Evolutionary conservation across 192 early-diverging fungal species (phyloP), one percentile per base, ranked within the genome.

Genomic region (Podochytrium sp.): DNA sequence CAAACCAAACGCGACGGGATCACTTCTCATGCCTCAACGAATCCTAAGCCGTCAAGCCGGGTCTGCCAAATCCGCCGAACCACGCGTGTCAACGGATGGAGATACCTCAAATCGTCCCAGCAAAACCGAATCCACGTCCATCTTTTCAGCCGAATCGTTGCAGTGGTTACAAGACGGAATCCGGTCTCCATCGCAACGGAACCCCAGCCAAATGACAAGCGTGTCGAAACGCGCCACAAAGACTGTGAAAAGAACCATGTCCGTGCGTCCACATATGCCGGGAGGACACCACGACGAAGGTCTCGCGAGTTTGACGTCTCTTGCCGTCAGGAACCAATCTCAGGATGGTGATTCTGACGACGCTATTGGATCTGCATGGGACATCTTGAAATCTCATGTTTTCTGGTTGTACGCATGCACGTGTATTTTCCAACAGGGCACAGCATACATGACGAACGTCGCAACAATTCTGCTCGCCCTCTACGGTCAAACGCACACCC

Each of bases 331-430:
- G 43, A 47, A 47, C 12, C 10, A 47, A 20, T 7, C 16, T 55
- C 7, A 7, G 30, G 52, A 7, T 55, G 52, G 25, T 6, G 7
- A 7, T 5, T 7, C 52, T 55, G 52, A 55, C 23, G 14, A 10
- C 18, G 59, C 30, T 6, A 7, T 61, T 18, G 32, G 7, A n/a
- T 61, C 59, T 20, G 59, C 39, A 34, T 61, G 59, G 42, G 65
- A 81, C 27, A 81, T 81, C 27, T 63, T 81, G 16, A 58, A 63
- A 6, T 70, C 76, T 32, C 58, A 72, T 18, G 57, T 50, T 16
- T 81, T 81, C 58, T 76, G 72, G 76, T 53, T 81, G 5, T 81
- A 78, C 41, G 62, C 69, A 20, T 77, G 27, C 29, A 74, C 72
- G 10, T 69, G 32, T 55, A 73, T 80, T 58, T 66, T 50, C 25